Evolutionary conservation across 108 stramenopile genomes (phyloP).

Genomic region (Skeletonema potamos): DNA sequence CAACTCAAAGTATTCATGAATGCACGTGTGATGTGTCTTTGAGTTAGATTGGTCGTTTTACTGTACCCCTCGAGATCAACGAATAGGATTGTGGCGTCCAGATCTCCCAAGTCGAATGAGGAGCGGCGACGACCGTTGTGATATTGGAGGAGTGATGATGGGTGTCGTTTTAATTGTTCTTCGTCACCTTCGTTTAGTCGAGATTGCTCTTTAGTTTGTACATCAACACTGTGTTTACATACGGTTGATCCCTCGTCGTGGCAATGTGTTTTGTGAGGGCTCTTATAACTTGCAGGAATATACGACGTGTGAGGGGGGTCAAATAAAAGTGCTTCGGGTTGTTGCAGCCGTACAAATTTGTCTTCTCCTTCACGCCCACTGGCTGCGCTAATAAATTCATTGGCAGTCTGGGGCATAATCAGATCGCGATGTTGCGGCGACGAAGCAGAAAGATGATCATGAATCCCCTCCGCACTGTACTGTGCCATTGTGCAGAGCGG

Average conservation of each 20-base stretch:
- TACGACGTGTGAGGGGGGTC: neutral
- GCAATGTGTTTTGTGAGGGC: too few species aligned
- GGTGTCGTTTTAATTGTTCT: neutral
- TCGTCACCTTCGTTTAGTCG: neutral
- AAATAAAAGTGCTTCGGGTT: neutral
- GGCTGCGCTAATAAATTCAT: neutral
- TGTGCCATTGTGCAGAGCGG: neutral
- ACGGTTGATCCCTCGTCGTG: too few species aligned
- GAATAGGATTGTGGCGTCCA: constrained; percentile 13
- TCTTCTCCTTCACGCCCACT: neutral
- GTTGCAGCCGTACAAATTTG: neutral
- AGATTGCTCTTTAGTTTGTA: neutral
- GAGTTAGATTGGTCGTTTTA: constrained; percentile 19
- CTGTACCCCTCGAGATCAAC: constrained; percentile 32
- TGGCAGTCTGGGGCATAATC: neutral
- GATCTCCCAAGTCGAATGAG: neutral
- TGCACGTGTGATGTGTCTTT: constrained; percentile 13
- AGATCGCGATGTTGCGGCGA: neutral
- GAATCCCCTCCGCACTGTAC: neutral
- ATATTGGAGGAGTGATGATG: neutral
- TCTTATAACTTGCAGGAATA: neutral
- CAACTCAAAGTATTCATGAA: constrained; percentile 30
- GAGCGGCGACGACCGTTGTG: neutral
- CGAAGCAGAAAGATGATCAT: neutral
- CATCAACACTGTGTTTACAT: too few species aligned